These are phyloP conservation scores for Cenchrus fungigraminus DNA, from an alignment of 176 grass and related monocot genomes.

Conservation along the genomic window DNA sequence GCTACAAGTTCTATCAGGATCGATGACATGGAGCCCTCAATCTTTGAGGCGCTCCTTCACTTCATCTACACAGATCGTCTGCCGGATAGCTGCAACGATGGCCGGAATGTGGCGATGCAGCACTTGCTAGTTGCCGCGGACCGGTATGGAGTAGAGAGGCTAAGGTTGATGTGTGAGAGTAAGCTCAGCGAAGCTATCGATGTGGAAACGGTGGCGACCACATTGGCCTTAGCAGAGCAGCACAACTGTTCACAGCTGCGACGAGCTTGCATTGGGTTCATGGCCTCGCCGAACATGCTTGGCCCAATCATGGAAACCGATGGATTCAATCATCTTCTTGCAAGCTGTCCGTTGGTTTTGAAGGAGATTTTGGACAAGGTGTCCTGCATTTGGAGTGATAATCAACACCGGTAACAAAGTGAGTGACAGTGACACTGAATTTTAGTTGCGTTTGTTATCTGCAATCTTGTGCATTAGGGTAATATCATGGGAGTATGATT, in stretches of 20 bases:
- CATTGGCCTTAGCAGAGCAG: constrained; percentile 50
- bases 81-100: constrained; percentile 31
- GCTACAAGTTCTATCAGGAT: constrained; percentile 29
- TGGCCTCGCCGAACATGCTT: constrained; percentile 43
- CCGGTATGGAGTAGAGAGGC: constrained; percentile 50
- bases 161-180: constrained; percentile 49
- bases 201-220: constrained; percentile 45
- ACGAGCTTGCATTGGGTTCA: constrained; percentile 43
- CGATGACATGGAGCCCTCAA: constrained; percentile 46
- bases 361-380: constrained; percentile 52
- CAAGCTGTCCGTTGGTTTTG: constrained; percentile 47
- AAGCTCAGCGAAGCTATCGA: constrained; percentile 40
- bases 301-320: constrained; percentile 32
- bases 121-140: constrained; percentile 54
- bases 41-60: constrained; percentile 52
- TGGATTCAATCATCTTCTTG: constrained; percentile 50
- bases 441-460: constrained; percentile 11
- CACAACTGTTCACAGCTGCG: constrained; percentile 39
- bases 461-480: not conserved
- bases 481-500: not conserved
- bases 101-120: constrained; percentile 19
- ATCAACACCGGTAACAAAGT: constrained; percentile 15
- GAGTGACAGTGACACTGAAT: not conserved
- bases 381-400: constrained; percentile 39
- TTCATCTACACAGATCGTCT: constrained; percentile 52